A percentile compares a stretch with the other conserved stretches of the same genome.
phyloP scores from a whole-genome alignment of 768 basidiomycete species.

The Leccinum incarnatum region DNA sequence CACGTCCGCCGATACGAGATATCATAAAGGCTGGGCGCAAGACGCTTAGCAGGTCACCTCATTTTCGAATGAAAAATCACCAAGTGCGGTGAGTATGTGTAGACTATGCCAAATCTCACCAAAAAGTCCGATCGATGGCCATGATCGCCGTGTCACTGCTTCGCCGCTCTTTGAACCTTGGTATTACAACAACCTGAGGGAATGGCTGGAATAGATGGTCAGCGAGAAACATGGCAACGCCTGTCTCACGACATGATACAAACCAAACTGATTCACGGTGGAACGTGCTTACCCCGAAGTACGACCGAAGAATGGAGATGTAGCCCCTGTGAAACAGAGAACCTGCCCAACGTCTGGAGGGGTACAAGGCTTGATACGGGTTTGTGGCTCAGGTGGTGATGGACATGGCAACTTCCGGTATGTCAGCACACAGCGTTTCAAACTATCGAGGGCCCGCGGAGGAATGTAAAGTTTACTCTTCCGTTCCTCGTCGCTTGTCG shows the following conservation, averaged over 20 bases:
- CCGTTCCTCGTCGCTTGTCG: slow-evolving; percentile 9
- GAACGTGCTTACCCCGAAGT: not conserved
- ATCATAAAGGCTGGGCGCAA: slow-evolving; percentile 1
- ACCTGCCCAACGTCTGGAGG: not conserved
- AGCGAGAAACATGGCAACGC: not conserved
- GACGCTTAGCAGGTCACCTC: slow-evolving; percentile 10
- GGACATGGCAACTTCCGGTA: slow-evolving; percentile 15
- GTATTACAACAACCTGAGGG: slow-evolving; percentile 12
- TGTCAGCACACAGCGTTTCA: slow-evolving; percentile 14
- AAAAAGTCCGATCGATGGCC: slow-evolving; percentile 17
- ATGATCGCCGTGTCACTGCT: slow-evolving; percentile 24
- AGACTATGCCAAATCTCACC: slow-evolving; percentile 12
- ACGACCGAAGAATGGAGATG: slow-evolving; percentile 6
- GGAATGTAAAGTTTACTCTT: slow-evolving; percentile 6
- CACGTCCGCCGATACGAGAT: slow-evolving; percentile 16
- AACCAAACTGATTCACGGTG: not conserved
- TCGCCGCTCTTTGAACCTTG: slow-evolving; percentile 12
- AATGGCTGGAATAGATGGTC: not conserved
- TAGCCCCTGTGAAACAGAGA: not conserved
- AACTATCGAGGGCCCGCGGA: slow-evolving; percentile 29
- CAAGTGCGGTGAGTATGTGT: slow-evolving; percentile 13
- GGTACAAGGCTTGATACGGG: not conserved
- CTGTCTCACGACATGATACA: not conserved
- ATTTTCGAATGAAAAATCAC: slow-evolving; percentile 27
- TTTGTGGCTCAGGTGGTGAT: not conserved